A percentile compares a stretch with the other conserved stretches of the same genome.
phyloP scores from a whole-genome alignment of 345 rosid species.

The Eucalyptus cloeziana region DNA sequence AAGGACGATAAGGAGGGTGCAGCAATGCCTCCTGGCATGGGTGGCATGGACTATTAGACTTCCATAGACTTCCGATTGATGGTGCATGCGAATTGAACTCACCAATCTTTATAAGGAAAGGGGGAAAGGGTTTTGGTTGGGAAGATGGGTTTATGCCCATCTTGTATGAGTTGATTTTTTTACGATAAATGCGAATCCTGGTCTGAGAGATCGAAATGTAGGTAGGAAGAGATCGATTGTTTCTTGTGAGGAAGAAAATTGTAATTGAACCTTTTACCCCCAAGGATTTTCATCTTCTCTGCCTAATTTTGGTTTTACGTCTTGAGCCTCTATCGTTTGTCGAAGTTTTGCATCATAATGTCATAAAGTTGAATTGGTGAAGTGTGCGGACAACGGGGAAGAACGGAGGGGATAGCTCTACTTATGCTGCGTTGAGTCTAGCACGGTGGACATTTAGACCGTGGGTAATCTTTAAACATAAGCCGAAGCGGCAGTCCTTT shows the following conservation, averaged over 20 bases:
- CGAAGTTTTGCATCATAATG: background rate
- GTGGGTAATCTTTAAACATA: background rate
- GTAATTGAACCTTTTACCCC: background rate
- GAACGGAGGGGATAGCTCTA: background rate
- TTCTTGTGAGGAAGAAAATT: background rate
- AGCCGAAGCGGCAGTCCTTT: background rate
- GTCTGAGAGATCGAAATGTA: background rate
- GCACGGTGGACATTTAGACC: background rate
- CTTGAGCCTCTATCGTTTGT: background rate
- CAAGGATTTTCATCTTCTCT: background rate
- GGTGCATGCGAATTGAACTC: background rate
- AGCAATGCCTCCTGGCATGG: slow-evolving; percentile 60
- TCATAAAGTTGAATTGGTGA: background rate
- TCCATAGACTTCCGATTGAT: background rate
- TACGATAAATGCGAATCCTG: background rate
- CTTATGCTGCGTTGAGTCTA: background rate
- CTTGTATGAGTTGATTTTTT: background rate
- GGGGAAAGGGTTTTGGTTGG: background rate
- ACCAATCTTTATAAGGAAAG: background rate
- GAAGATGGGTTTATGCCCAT: background rate
- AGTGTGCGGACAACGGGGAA: background rate
- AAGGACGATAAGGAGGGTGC: slow-evolving; percentile 62
- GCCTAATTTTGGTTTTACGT: background rate
- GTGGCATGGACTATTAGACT: slow-evolving; percentile 68
- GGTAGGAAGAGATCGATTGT: background rate